phyloP scores from a whole-genome alignment of 2,329 filamentous ascomycete species.

The Bipolaris gigantea region DNA sequence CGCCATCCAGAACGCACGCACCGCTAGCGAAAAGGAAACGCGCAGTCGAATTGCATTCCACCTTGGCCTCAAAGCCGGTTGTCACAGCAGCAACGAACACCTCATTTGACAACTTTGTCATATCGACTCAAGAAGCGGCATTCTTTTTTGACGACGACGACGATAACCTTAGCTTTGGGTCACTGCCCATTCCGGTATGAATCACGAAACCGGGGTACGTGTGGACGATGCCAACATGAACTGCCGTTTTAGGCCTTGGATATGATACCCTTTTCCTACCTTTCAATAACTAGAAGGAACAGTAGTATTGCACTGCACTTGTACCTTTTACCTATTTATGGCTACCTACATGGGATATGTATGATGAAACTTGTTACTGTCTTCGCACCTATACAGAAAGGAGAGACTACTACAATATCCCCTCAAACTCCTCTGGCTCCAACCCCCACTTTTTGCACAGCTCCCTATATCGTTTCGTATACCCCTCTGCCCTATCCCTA shows the following conservation, averaged over 20 bases:
- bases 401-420: slow-evolving; percentile 23
- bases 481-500: slow-evolving; percentile 40
- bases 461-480: slow-evolving; percentile 41
- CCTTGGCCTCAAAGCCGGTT: background rate
- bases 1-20: background rate
- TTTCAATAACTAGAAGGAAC: background rate
- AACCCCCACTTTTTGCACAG: slow-evolving; percentile 41
- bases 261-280: slow-evolving; percentile 2
- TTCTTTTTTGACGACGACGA: slow-evolving; percentile 37
- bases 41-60: background rate
- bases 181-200: slow-evolving; percentile 25
- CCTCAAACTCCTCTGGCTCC: slow-evolving; percentile 36
- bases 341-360: background rate
- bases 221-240: background rate
- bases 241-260: background rate
- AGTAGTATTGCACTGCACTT: background rate
- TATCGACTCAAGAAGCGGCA: slow-evolving; percentile 34
- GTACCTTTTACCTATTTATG: background rate
- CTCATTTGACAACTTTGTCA: slow-evolving; percentile 21
- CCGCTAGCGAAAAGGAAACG: slow-evolving; percentile 1
- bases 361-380: background rate
- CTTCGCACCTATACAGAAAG: background rate
- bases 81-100: background rate
- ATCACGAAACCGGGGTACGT: background rate
- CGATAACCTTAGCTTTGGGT: slow-evolving; percentile 22